Evolutionary conservation across 495 filamentous ascomycete species (phyloP), one percentile per base, ranked within the genome.

Genomic region (Penicillium taxi): DNA sequence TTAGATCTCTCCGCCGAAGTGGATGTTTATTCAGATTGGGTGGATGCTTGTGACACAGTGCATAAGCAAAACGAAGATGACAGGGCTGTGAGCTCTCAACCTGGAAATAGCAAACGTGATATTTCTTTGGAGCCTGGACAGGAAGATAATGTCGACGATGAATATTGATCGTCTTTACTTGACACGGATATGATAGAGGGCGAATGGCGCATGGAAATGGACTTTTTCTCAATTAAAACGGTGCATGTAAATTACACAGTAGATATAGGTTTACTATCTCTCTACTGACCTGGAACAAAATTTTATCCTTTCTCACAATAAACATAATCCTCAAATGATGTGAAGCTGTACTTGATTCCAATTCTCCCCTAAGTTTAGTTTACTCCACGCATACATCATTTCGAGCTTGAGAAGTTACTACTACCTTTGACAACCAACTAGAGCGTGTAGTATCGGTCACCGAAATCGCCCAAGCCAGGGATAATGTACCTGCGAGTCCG

Each of bases 11-110:
- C 86, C 23, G 82, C 82, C 11, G 73, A 84, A 1, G 86, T 98
- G 19, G 91, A 98, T 51, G 90, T 98, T 11, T 98, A 96, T 55
- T 85, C 86, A 20, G 93, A 96, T 53, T 98, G 91, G 91, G 82
- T 98, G 34, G 91, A 98, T 64, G 91, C 91, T 23, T 95, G 91
- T 56, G 90, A 95, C 67, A 75, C 72, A 25, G 78, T 82, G 27
- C 80, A 81, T 9, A 81, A 82, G 47, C 61, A 67, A 42, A 63
- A 72, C 48, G 69, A 73, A 23, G 72, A 75, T 29, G 74, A 76
- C 12, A 34, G 41, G 12, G 3, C 42, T 17, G 26, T 17, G 66
- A 65, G 47, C 14, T 39, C 55, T 18, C 47, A 46, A 3, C 14
- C 16, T 26, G 47, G 46, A 27, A 51, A 41, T 6, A 50, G 43